Evolutionary conservation across 2,329 filamentous ascomycete genomes (phyloP), one percentile per base, ranked within the genome.

Genomic region (Cercospora zeina): DNA sequence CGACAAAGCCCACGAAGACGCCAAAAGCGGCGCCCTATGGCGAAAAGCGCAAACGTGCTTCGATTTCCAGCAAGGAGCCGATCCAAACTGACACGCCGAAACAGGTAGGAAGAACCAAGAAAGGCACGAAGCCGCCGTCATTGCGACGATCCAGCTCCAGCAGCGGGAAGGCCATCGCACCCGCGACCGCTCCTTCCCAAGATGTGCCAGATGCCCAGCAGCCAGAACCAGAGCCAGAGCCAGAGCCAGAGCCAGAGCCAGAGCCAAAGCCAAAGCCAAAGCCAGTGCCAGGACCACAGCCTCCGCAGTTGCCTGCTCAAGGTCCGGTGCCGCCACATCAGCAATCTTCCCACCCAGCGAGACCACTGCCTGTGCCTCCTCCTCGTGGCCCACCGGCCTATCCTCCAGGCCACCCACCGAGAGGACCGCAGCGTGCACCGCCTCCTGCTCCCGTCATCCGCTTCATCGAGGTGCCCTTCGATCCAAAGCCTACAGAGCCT

Each of bases 41-140:
- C 45, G 27, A 27, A 13, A 45, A 62, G 57, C 58, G 58, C 50
- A 60, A 60, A n/a, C 58, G 58, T 36, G 37, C 27, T 21, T 60
- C 58, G 33, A 47, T 50, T 34, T 49, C 49, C 14, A 39, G 45
- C 34, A 58, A 62, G 13, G 42, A 86, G 82, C 84, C 86, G 63
- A 85, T 85, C 27, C 51, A 60, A 21, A 51, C 36, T 55, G 50
- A 47, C 36, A 27, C 37, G 27, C 34, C 36, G 50, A 36, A 51
- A 16, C 51, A 49, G 37, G 21, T 39, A 55, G 58, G 33, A 36
- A 36, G 36, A 27, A 36, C 58, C 49, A 54, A 60, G 58, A 60
- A 60, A 51, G 24, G n/a, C 31, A 31, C 37, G 50, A 60, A 60
- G 37, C 30, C 27, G 19, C 36, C 50, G 21, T 33, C 31, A 14